Conservation (phyloP, 2,329 filamentous ascomycete species). For the Aspergillus transmontanensis region DNA sequence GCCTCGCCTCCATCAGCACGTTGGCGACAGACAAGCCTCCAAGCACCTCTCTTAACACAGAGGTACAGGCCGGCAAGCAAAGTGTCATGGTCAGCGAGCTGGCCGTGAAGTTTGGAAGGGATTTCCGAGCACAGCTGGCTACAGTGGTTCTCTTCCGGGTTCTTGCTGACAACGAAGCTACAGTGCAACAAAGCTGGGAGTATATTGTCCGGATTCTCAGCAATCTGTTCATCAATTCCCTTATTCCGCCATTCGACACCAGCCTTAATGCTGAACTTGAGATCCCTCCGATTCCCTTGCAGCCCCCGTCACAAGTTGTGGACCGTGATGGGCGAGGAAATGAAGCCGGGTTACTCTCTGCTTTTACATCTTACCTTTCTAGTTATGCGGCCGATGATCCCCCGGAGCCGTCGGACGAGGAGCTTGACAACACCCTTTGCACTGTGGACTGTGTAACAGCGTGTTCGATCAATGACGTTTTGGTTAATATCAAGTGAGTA, state of each 20-base stretch:
- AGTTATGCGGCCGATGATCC: conserved; percentile 98
- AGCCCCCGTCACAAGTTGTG: conserved; percentile 88
- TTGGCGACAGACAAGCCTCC: conserved; percentile 74
- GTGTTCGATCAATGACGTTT: conserved; percentile 80
- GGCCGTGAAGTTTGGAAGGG: conserved; percentile 90
- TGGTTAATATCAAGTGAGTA: conserved; percentile 77
- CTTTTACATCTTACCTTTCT: conserved; percentile 95
- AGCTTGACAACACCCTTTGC: conserved; percentile 91
- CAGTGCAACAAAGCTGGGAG: conserved; percentile 62
- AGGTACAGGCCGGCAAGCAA: conserved; percentile 87
- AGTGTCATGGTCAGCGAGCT: conserved; percentile 99
- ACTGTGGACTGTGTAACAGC: conserved; percentile 93
- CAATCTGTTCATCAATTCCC: conserved; percentile 93
- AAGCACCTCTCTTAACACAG: conserved; percentile 88
- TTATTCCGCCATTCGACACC: conserved; percentile 79
- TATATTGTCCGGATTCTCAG: conserved; percentile 89
- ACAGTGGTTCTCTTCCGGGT: conserved; percentile 95
- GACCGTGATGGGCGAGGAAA: conserved; percentile 77
- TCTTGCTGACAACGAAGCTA: conserved; percentile 77
- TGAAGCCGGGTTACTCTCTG: conserved; percentile 87
- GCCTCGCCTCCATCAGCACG: conserved; percentile 86
- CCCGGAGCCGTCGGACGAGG: conserved; percentile 94
- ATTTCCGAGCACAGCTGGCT: conserved; percentile 90
- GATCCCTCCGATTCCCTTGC: conserved; percentile 81
- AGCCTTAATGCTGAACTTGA: conserved; percentile 66